These are phyloP conservation scores for Anethum foeniculum DNA, from an alignment of 140 eudicot species.

Conservation along the genomic window DNA sequence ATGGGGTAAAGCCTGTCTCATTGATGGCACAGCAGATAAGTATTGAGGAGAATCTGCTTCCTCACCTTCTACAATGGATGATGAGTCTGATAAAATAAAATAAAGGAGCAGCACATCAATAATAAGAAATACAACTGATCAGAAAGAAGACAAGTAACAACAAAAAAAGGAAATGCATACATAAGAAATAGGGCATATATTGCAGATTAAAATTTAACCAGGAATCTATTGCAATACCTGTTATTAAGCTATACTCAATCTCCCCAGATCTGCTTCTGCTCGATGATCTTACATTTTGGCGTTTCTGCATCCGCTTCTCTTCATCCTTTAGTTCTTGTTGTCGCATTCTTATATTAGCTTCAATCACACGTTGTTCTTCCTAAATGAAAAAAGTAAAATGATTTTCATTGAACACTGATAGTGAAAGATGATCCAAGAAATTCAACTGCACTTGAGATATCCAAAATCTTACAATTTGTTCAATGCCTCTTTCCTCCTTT, in stretches of 20 bases:
- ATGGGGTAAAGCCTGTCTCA: constrained; percentile 27
- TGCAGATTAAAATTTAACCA: not conserved
- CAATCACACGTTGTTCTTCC: constrained; percentile 99
- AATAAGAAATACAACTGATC: not conserved
- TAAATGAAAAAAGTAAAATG: constrained; percentile 15
- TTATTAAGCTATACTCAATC: constrained; percentile 40
- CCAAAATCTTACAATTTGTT: constrained; percentile 67
- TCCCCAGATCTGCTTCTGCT: constrained; percentile 36
- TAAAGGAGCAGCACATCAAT: not conserved
- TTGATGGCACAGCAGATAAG: constrained; percentile 23
- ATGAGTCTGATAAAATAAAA: constrained; percentile 25
- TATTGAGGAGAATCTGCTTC: constrained; percentile 50
- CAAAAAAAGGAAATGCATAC: not conserved
- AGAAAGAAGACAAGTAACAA: not conserved
- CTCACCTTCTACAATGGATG: constrained; percentile 58
- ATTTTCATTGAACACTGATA: not conserved
- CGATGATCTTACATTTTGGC: constrained; percentile 41
- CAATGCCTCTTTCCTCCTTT: constrained; percentile 91
- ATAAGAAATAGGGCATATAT: not conserved
- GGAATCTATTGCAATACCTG: constrained; percentile 31
- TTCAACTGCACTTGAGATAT: not conserved
- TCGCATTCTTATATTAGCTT: constrained; percentile 98
- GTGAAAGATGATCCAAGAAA: not conserved
- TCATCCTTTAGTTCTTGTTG: constrained; percentile 80
- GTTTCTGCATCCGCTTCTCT: constrained; percentile 53